Base-by-base conservation (phyloP, 2,329 filamentous ascomycete species). In the Cytospora schulzeri region DNA sequence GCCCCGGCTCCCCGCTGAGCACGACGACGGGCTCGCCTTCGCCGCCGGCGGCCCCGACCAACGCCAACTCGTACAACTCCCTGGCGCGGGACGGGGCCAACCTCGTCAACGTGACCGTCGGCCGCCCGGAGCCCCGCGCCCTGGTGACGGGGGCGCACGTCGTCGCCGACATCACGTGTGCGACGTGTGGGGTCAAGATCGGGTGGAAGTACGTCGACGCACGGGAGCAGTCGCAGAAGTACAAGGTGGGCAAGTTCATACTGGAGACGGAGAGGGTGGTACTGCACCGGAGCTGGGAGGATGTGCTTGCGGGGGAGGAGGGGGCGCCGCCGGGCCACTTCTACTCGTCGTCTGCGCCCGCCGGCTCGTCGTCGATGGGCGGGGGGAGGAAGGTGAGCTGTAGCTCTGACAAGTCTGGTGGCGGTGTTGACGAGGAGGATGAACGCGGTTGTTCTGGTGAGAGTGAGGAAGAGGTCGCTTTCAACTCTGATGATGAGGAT, bases 181-280 rank as follows among this genome's bases (percentile, higher is more conserved):
- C 73, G 12, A 76, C 82, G 29, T 90, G 88, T 74, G 76, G 77
- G 29, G 78, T 77, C 59, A 84, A 84, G 69, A 72, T 90, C 11
- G 88, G 88, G 22, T 90, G 88, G 88, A 89, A 89, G 74, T 90
- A 90, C 70, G 80, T 89, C 52, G 84, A 88, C 72, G 87, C 87
- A 1, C 81, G 80, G 66, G 84, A 89, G 69, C 71, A 77, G 62
- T 75, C 79, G 55, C 88, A 90, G 73, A 82, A 80, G 71, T 90
- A 90, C 78, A 90, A 90, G 75, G 80, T 89, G 57, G 87, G 87
- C 69, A 90, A 89, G 73, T 90, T 85, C 72, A 89, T 90, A 33
- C 73, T 90, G 48, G 88, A 90, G 76, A 85, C 83, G 48, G 81
- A 83, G 72, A 77, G 85, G 60, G 83, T 88, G 19, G 78, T 84